Evolutionary conservation across 1,139 yeast genomes (phyloP), one percentile per base, ranked within the genome.

Genomic region (Candida tropicalis): DNA sequence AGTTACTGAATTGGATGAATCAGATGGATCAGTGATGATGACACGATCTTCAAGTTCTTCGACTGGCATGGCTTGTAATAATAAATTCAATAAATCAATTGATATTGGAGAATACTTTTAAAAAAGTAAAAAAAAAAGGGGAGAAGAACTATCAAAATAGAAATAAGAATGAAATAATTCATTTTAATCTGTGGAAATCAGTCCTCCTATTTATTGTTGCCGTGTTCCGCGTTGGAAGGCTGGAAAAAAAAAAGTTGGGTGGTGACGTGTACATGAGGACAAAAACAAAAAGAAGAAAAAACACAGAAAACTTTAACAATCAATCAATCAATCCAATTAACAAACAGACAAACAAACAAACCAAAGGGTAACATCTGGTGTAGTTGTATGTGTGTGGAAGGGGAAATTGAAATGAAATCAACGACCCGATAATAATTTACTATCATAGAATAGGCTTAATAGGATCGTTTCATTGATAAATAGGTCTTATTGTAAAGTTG

Each of bases 11-110:
- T 95, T 78, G 38, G 66, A 57, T 8, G 78, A 64, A 55, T 80
- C 73, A 2, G 62, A 57, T 26, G 87, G 84, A 50, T 75, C 82
- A 5, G 82, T 73, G 34, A 90, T 54, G 4, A 81, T 67, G 25
- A 89, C 93, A 47, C 75, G 76, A 44, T 76, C 78, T 32, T 77
- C 87, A 34, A 80, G 73, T 59, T 82, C 87, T 69, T 84, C 84
- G 42, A 87, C 75, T 27, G 79, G 64, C 84, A 80, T 81, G 12
- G 6, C 18, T 10, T 15, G 5, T 10, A 9, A 12, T 9, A 17
- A 4, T 25, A 7, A 10, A 25, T 25, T 12, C 3, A 4, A 28
- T 3, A 15, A 16, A 7, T 12, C 33, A 29, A 29, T 29, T 29
- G 33, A 29, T 15, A 22, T 29, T n/a, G n/a, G n/a, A n/a, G n/a